Base-by-base conservation (phyloP, 169 alveolate genomes). In the Plasmodium yoelii region DNA sequence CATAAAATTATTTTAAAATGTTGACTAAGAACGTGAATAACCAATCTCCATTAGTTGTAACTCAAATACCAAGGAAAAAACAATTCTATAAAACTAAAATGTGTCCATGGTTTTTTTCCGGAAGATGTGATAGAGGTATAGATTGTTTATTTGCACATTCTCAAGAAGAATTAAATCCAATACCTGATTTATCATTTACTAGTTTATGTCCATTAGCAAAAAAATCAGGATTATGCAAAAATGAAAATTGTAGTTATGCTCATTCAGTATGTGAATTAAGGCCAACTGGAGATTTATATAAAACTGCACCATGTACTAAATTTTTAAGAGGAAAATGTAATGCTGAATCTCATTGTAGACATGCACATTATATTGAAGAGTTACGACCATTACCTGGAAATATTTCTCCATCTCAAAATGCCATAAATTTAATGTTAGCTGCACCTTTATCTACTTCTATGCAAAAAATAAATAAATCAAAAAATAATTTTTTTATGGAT, bases 91-190 rank as follows among this genome's bases (percentile, higher is more conserved):
- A 77, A 51, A 77, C 88, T 4, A 77, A 77, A 46, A 77, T 77
- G 88, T 77, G 88, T 24, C 88, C 88, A 1, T 77, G 88, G 88
- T 77, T 77, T 56, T 77, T 77, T 68, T 77, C 88, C 0, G 88
- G 88, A 39, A 46, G 94, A 8, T 95, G 97, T 75, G 95, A 94
- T 28, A 88, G 97, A 26, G 97, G 97, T 22, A 93, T 94, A 68
- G 94, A 95, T 93, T 95, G 97, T 70, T 91, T 96, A 24, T 95
- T 92, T 63, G 96, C 97, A 19, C 97, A 95, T 73, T 95, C 97
- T 15, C 94, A 90, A 59, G 97, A 93, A 68, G 97, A 95, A 87
- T 91, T 95, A 68, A 75, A 94, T 72, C 88, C 88, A 26, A 77
- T 77, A 7, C 88, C 88, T 46, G 88, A 77, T 64, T 64, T 77